Evolutionary conservation across 1,139 yeast species (phyloP), one percentile per base, ranked within the genome.

Genomic region (Kodamaea sp.): DNA sequence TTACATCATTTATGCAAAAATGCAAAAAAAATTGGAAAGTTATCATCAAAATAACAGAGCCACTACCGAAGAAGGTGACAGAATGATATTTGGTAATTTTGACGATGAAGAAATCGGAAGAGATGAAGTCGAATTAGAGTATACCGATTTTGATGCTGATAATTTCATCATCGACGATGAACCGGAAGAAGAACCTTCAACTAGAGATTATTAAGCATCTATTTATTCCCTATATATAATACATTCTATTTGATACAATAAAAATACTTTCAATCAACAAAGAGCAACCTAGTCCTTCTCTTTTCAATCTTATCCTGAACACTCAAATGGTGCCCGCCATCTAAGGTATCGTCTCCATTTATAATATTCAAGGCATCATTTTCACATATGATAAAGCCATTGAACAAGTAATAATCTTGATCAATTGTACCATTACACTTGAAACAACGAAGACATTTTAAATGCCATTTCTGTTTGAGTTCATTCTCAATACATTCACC

Each of bases 401-500:
- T 71, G 34, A 79, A 67, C 22, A 78, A 58, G 48, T 67, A 76
- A 54, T 84, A 83, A 57, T 83, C 90, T 23, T 62, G 63, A 6
- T 57, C 58, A 37, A 84, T 82, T 7, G 54, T 50, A 6, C 52
- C 46, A 20, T 61, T 56, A 59, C 94, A 84, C 34, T 66, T 60
- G 37, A 63, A 58, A 60, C 92, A 84, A 38, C 60, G 70, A 49
- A 84, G 67, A 58, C 94, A 84, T 31, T 69, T 59, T 23, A 73
- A 62, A 56, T 84, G 94, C 71, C 84, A 84, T 45, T 83, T 74
- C 53, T 81, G 86, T 35, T 63, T 58, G 34, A 77, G 60, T 54
- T 82, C 90, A 52, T 81, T 85, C 55, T 87, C 96, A 38, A 90
- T 71, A 59, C 97, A 92, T 55, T 79, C 80, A 9, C 98, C 98